A percentile compares a stretch with the other conserved stretches of the same genome.
These are phyloP conservation scores for Lactarius hengduanensis DNA, from an alignment of 768 basidiomycete species.

Conservation along the genomic window DNA sequence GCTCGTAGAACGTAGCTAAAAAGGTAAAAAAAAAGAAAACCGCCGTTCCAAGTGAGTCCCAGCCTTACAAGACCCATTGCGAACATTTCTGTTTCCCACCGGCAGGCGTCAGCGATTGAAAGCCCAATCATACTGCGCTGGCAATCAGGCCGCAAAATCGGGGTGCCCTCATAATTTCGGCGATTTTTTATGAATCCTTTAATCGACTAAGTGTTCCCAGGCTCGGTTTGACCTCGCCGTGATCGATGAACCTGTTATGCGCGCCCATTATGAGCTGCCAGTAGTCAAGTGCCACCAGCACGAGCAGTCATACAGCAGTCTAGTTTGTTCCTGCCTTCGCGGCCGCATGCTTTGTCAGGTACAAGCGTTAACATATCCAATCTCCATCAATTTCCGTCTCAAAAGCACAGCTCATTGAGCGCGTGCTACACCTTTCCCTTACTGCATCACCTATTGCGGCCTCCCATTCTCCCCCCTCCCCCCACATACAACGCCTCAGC, in stretches of 20 bases:
- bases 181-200: slow-evolving; percentile 4
- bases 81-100: neutral
- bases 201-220: neutral
- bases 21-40: slow-evolving; percentile 13
- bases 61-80: neutral
- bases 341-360: no score
- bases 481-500: neutral
- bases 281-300: slow-evolving; percentile 3
- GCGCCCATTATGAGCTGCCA: neutral
- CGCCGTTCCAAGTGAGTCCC: neutral
- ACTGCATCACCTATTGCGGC: no score
- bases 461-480: neutral
- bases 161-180: neutral
- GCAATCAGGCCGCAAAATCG: neutral
- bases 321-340: neutral
- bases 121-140: neutral
- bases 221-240: slow-evolving; percentile 5
- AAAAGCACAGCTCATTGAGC: no score
- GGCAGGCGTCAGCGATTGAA: neutral
- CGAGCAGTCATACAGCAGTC: neutral
- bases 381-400: slow-evolving; percentile 1
- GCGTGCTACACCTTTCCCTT: neutral
- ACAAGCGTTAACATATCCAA: neutral
- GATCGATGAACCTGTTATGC: neutral
- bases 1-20: slow-evolving; percentile 2